Conservation (phyloP, 225 moss, liverwort and hornwort genomes). For the Lunularia cruciata region DNA sequence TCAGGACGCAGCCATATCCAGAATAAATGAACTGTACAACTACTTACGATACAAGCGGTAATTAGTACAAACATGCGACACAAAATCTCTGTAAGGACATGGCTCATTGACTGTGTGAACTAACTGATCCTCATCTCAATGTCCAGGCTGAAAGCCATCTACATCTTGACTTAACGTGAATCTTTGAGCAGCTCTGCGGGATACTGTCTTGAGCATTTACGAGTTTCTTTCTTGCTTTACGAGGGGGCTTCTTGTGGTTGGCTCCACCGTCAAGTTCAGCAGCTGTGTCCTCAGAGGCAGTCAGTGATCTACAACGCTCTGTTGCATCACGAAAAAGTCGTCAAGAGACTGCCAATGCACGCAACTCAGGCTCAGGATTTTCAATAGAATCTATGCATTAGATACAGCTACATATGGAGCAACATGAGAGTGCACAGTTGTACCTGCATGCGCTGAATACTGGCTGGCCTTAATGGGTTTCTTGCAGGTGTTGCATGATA, state of each 20-base stretch:
- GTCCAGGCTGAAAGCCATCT: too few species aligned
- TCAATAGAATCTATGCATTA: too few species aligned
- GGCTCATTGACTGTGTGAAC: too few species aligned
- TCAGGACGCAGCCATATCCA: too few species aligned
- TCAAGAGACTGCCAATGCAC: neutral
- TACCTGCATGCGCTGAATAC: slow-evolving; percentile 87
- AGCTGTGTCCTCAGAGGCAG: slow-evolving; percentile 66
- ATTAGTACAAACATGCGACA: too few species aligned
- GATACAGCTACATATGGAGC: too few species aligned
- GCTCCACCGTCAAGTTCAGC: slow-evolving; percentile 82
- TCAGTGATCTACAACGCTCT: slow-evolving; percentile 89
- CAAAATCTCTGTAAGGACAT: too few species aligned
- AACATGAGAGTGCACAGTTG: too few species aligned
- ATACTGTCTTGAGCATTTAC: slow-evolving; percentile 92
- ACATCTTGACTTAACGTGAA: too few species aligned
- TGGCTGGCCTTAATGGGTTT: slow-evolving; percentile 94
- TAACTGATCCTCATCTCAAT: too few species aligned
- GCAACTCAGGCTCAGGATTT: neutral
- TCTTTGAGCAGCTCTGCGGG: slow-evolving; percentile 30
- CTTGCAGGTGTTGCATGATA: slow-evolving; percentile 91
- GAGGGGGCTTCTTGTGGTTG: slow-evolving; percentile 93
- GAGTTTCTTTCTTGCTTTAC: slow-evolving; percentile 90
- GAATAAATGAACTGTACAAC: too few species aligned
- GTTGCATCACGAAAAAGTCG: slow-evolving; percentile 23
- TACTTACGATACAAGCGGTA: too few species aligned